Percentiles rank a stretch among this genome's conserved stretches.
Conservation (phyloP, 495 filamentous ascomycete genomes). For the Hypoxylon intermedium region DNA sequence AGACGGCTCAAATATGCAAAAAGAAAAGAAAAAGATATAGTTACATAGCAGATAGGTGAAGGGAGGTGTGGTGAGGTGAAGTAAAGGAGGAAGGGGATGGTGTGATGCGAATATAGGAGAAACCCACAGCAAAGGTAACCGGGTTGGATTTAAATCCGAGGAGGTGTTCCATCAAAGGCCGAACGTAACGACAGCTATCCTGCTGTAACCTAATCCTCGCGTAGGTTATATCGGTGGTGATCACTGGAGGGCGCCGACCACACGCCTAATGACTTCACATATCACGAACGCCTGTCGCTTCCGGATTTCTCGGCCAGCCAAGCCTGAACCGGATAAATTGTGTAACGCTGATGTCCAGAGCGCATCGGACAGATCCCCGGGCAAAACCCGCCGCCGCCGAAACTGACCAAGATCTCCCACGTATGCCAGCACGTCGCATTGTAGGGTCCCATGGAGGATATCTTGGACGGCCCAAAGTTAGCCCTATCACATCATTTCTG, state of each 20-base stretch:
- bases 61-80: constrained; percentile 7
- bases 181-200: not conserved
- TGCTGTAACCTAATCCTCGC: not conserved
- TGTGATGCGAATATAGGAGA: constrained; percentile 5
- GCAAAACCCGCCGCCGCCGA: not conserved
- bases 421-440: constrained; percentile 1
- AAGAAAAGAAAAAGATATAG: not conserved
- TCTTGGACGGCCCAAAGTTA: constrained; percentile 1
- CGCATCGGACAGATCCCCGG: constrained; percentile 1
- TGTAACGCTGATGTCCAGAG: constrained; percentile 3
- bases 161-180: not conserved
- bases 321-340: constrained; percentile 10
- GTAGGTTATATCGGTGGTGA: not conserved
- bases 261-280: not conserved
- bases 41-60: constrained; percentile 11
- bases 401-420: constrained; percentile 9
- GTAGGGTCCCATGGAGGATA: not conserved
- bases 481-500: constrained; percentile 12
- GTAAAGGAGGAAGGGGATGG: not conserved
- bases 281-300: not conserved
- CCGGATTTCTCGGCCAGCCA: constrained; percentile 2
- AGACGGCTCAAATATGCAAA: not conserved
- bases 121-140: constrained; percentile 4
- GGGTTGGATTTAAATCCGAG: constrained; percentile 7
- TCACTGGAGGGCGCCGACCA: not conserved